Base-by-base conservation (phyloP, 108 stramenopile species). In the Pseudonitzschia pungens region DNA sequence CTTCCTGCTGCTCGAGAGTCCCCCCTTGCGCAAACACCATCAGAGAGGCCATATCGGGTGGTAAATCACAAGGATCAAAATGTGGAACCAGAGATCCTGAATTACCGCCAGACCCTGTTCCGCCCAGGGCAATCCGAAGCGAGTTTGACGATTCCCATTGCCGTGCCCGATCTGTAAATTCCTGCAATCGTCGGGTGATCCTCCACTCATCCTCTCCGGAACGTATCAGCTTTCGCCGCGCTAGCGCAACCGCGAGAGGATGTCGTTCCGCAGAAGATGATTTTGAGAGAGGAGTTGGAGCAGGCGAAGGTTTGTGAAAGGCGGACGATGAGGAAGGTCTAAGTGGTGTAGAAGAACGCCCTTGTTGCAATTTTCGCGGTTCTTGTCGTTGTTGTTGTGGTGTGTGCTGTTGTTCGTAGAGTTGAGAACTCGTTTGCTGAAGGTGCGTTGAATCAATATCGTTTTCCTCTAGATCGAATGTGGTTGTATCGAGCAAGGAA, bases 111-210 rank as follows among this genome's bases (percentile, higher is more conserved):
- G 26, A 10, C 31, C 28, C 0, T 60, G 28, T 33, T 18, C 32
- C 26, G 16, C 28, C 7, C 0, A 64, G 66, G 14, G 81, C 69
- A 15, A 89, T 56, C 18, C 85, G 83, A 65, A 88, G 82, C 0
- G 90, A 82, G 54, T 82, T 68, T 43, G 75, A 80, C 21, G 83
- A 74, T 72, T 93, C 90, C 90, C 90, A 91, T 75, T 91, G 88
- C 48, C 87, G 77, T 2, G 92, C 73, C 55, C 92, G 82, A 57
- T 85, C 83, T 7, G 80, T 86, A 56, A 88, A 84, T 29, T 85
- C 72, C 28, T 74, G 67, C 31, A 93, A 59, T 71, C 74, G 81
- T 53, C 72, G 67, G 4, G 87, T 89, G 45, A 81, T 73, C 10
- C 65, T 40, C 32, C 58, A 27, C 73, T 86, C 79, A 50, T 90